Evolutionary conservation across 2,329 filamentous ascomycete species (phyloP).

Genomic region (Pezizomycotina sp.): DNA sequence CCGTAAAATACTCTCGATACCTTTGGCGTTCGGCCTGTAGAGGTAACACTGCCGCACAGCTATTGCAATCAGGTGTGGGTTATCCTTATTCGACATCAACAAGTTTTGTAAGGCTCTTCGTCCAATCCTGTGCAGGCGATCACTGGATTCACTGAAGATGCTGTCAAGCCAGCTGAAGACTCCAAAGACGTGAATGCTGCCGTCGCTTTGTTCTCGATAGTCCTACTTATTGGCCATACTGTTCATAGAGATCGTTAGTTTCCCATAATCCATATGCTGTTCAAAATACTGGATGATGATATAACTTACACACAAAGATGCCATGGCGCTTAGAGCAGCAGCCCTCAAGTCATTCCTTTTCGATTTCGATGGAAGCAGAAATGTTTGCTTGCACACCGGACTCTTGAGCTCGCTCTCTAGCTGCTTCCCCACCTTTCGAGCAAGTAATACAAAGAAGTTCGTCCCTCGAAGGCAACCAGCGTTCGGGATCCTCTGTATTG

Average conservation of each 20-base stretch:
- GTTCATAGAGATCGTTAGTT: constrained; percentile 14
- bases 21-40: constrained; percentile 43
- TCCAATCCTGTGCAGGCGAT: constrained; percentile 81
- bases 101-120: constrained; percentile 76
- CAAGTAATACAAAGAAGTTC: constrained; percentile 84
- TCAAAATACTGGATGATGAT: constrained; percentile 32
- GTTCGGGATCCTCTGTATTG: constrained; percentile 66
- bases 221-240: constrained; percentile 25
- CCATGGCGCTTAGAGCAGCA: constrained; percentile 88
- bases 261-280: too few relatives aligned
- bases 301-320: constrained; percentile 70
- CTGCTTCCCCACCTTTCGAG: constrained; percentile 99
- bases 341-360: constrained; percentile 83
- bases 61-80: constrained; percentile 69
- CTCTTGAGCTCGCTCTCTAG: too few relatives aligned
- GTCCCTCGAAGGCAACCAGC: constrained; percentile 97
- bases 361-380: constrained; percentile 86
- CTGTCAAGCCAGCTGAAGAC: constrained; percentile 93
- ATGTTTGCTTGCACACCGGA: constrained; percentile 63
- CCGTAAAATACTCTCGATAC: constrained; percentile 90
- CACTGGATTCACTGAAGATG: constrained; percentile 82
- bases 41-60: constrained; percentile 85
- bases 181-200: constrained; percentile 77
- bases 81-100: constrained; percentile 76
- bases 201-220: constrained; percentile 66